Evolutionary conservation across 352 stramenopile species (phyloP), one percentile per base, ranked within the genome.

Genomic region (Nothophytophthora sp.): DNA sequence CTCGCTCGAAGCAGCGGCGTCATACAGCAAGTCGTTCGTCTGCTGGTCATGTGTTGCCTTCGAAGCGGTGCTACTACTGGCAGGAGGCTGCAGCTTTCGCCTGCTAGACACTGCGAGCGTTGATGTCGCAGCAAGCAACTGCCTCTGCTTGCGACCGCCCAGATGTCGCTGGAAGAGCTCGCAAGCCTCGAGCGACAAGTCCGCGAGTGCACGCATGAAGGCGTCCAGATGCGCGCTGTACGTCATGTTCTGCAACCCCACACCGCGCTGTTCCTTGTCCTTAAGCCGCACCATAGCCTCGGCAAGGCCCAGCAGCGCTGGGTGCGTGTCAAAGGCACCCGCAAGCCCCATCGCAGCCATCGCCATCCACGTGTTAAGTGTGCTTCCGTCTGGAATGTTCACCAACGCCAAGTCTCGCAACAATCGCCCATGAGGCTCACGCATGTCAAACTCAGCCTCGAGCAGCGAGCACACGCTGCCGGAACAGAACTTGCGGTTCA

Each of bases 221-320:
- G 60, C 47, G 51, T 93, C 78, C 12, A 93, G 58, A 19, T 72
- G 64, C 24, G 76, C 57, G 29, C 64, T 89, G 54, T 89, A 90
- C 16, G 43, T 67, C 83, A 93, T 93, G 54, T 93, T 93, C 58
- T 93, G 83, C 46, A 89, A 54, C 0, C 82, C 82, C 6, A 93
- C 80, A 7, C 82, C 80, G 20, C 82, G 82, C 3, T 73, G 62
- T 40, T 91, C 72, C 53, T 93, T 93, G 41, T 91, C 74, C 38
- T 89, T 91, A 10, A 86, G 57, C n/a, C 63, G 67, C 19, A 86
- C 68, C 72, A 93, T 89, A 7, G 66, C 76, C 48, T 93, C 80
- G 2, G 86, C 49, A 12, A 93, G 39, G 0, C 80, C 83, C 5
- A 93, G 39, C 11, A 90, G 58, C 23, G 78, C 65, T n/a, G 78